Percentiles rank a stretch among this genome's conserved stretches.
phyloP scores from a whole-genome alignment of 805 yeast genomes.

The Wickerhamomyces alni region DNA sequence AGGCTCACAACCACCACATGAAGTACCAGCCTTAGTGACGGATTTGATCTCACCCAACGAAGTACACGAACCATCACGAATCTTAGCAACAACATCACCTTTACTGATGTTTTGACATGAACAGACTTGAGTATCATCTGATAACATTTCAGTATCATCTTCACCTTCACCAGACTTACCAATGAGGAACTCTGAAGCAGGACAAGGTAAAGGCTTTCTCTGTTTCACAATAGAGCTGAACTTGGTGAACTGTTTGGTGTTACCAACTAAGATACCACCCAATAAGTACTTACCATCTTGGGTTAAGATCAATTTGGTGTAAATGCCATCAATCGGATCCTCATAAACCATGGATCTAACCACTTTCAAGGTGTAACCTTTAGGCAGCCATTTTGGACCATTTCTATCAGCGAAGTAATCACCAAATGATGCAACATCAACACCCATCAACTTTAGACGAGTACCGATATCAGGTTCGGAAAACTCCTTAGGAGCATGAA shows the following conservation, averaged over 20 bases:
- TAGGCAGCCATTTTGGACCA: slow-evolving; percentile 31
- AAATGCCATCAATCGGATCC: slow-evolving; percentile 29
- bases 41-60: slow-evolving; percentile 28
- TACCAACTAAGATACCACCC: slow-evolving; percentile 33
- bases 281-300: slow-evolving; percentile 30
- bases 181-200: slow-evolving; percentile 28
- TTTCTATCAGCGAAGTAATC: slow-evolving; percentile 30
- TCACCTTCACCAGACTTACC: slow-evolving; percentile 21
- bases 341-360: slow-evolving; percentile 25
- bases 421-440: slow-evolving; percentile 34
- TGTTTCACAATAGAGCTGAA: slow-evolving; percentile 24
- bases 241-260: slow-evolving; percentile 27
- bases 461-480: slow-evolving; percentile 31
- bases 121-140: slow-evolving; percentile 32
- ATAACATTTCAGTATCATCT: slow-evolving; percentile 25
- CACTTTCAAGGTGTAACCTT: slow-evolving; percentile 16
- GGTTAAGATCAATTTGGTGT: slow-evolving; percentile 28
- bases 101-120: slow-evolving; percentile 32
- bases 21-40: slow-evolving; percentile 32
- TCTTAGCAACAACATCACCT: slow-evolving; percentile 24
- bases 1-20: slow-evolving; percentile 35
- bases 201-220: slow-evolving; percentile 25
- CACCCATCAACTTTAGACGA: slow-evolving; percentile 31
- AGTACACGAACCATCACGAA: slow-evolving; percentile 23
- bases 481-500: slow-evolving; percentile 24